Base-by-base conservation (phyloP, 768 basidiomycete species). In the Crassisporium funariophilum region DNA sequence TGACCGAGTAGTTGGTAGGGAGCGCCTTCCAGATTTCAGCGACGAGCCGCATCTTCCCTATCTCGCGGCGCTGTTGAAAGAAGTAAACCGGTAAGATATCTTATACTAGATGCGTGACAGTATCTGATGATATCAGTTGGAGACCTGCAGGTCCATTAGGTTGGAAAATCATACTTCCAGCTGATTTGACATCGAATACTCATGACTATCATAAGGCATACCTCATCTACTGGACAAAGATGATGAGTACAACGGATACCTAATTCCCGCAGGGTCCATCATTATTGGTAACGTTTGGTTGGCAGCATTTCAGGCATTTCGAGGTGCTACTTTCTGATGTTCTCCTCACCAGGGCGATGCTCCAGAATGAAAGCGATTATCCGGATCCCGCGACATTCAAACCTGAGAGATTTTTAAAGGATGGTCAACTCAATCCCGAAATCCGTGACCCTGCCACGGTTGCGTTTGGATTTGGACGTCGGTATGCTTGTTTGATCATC, bases 211-310 rank as follows among this genome's bases (percentile, higher is more conserved):
- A 4, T 24, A 5, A 67, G 68, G 58, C 15, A 52, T 70, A 7
- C 67, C 71, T 3, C 71, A 73, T 44, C 52, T 63, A 25, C 43
- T 61, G 10, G 63, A 61, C 17, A 58, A 65, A 41, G 72, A 79
- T 37, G 78, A 81, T 43, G 57, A 67, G 17, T 79, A 73, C 44
- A 66, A 71, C 4, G 76, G 75, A 2, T 70, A 70, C 51, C 62
- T 64, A 33, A 75, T 79, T 27, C 78, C 77, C 0, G 71, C 71
- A 50, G 72, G 62, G 11, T 67, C 72, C 1, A 56, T 68, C 6
- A 58, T 71, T 10, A 47, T 69, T n/a, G 60, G 52, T 4, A 71
- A 73, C 42, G 52, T 55, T 19, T 73, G 70, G 72, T 67, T 41
- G 10, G 58, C 47, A 15, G 2, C 10, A 12, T 7, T 23, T 31